A percentile compares a stretch with the other conserved stretches of the same genome.
Conservation (phyloP, 345 rosid species). For the Physaria fendleri region DNA sequence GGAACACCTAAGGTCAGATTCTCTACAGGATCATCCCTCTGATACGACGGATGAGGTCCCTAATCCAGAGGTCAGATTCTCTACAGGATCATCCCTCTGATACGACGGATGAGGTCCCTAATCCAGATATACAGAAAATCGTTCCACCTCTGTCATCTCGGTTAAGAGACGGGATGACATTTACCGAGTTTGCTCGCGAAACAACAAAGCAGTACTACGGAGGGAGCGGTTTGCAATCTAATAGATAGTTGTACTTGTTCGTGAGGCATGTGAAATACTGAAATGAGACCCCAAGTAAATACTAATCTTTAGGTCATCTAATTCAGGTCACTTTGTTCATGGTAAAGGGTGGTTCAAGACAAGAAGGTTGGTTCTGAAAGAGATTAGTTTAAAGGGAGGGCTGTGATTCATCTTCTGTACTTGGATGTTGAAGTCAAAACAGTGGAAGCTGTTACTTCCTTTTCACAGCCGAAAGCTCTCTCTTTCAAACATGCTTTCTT, state of each 20-base stretch:
- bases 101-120: conserved; percentile 6
- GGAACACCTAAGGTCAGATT: conserved; percentile 21
- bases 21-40: conserved; percentile 15
- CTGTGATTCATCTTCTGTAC: conserved; percentile 20
- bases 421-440: conserved; percentile 30
- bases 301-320: background rate
- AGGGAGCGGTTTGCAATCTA: conserved; percentile 74
- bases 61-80: conserved; percentile 2
- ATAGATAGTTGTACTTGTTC: conserved; percentile 26
- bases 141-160: conserved; percentile 71
- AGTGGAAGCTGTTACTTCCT: conserved; percentile 23
- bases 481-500: conserved; percentile 9
- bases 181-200: conserved; percentile 76
- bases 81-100: conserved; percentile 14
- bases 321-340: background rate
- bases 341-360: background rate
- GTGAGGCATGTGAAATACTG: background rate
- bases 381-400: conserved; percentile 9
- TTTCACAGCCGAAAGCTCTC: conserved; percentile 29
- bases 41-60: too few relatives aligned
- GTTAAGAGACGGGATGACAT: conserved; percentile 81
- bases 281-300: background rate
- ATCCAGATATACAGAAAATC: conserved; percentile 34
- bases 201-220: conserved; percentile 89
- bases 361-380: conserved; percentile 10